Evolutionary conservation across 1,139 yeast genomes (phyloP).

Genomic region (Yamadazyma diddensiae): DNA sequence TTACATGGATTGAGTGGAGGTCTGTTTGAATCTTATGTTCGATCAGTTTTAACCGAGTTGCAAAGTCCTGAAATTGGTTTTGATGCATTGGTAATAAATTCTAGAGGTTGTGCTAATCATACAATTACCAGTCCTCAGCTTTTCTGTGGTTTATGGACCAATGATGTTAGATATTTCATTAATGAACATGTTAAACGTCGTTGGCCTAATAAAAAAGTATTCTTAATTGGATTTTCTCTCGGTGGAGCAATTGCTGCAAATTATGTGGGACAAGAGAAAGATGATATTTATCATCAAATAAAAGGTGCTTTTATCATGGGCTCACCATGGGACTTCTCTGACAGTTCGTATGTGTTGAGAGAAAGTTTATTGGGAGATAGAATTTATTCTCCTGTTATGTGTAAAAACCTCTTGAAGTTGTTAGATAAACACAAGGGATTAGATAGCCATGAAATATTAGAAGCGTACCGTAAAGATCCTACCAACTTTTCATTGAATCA

Average conservation of each 20-base stretch:
- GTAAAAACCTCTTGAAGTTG: constrained; percentile 45
- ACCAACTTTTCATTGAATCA: constrained; percentile 28
- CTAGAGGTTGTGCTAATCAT: constrained; percentile 62
- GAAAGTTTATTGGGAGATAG: constrained; percentile 42
- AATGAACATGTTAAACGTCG: constrained; percentile 41
- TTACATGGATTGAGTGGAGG: constrained; percentile 66
- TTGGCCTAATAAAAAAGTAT: constrained; percentile 52
- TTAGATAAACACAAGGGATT: constrained; percentile 41
- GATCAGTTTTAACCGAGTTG: constrained; percentile 40
- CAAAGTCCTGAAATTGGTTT: constrained; percentile 34
- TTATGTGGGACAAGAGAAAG: constrained; percentile 53
- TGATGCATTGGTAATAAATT: constrained; percentile 54
- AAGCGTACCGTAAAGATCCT: constrained; percentile 32
- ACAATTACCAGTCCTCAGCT: constrained; percentile 56
- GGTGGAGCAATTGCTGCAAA: constrained; percentile 59
- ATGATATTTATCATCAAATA: constrained; percentile 31
- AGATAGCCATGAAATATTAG: constrained; percentile 23
- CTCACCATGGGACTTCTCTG: constrained; percentile 57
- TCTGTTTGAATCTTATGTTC: constrained; percentile 55
- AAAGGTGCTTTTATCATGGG: constrained; percentile 51
- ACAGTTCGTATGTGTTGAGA: constrained; percentile 41
- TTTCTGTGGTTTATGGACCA: constrained; percentile 62
- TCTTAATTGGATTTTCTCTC: constrained; percentile 52
- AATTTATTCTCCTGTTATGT: constrained; percentile 54
- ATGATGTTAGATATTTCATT: constrained; percentile 53